These are phyloP conservation scores for Entamoeba dispar DNA, from an alignment of 208 protist genomes.

Conservation along the genomic window DNA sequence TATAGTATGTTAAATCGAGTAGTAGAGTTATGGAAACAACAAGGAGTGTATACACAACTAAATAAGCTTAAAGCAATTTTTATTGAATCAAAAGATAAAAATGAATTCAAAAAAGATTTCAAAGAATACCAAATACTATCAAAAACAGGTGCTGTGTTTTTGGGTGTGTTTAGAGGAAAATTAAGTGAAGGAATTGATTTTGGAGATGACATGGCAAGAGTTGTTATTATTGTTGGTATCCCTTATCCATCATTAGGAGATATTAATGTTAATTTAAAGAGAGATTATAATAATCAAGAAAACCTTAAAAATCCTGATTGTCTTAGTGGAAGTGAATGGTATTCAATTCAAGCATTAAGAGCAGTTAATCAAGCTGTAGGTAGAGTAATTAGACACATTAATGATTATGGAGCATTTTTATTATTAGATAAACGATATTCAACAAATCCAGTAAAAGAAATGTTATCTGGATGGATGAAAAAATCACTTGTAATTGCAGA, in stretches of 20 bases:
- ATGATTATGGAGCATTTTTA: background rate
- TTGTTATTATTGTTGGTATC: slow-evolving; percentile 21
- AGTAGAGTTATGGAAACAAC: too few relatives aligned
- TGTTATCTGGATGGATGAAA: too few relatives aligned
- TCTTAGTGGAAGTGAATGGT: background rate
- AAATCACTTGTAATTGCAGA: too few relatives aligned
- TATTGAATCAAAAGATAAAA: too few relatives aligned
- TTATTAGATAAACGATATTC: background rate
- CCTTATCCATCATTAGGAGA: slow-evolving; percentile 7
- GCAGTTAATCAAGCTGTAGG: background rate
- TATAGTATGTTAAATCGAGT: too few relatives aligned
- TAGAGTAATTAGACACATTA: background rate
- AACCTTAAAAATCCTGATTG: background rate
- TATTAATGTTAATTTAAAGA: background rate
- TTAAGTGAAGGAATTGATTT: slow-evolving; percentile 27
- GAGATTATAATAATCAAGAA: background rate
- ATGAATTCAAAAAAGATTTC: too few relatives aligned
- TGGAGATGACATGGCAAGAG: background rate
- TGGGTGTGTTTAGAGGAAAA: slow-evolving; percentile 12
- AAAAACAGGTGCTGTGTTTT: slow-evolving; percentile 6
- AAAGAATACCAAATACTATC: background rate
- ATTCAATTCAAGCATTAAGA: background rate
- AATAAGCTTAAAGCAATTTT: too few relatives aligned
- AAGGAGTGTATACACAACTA: too few relatives aligned
- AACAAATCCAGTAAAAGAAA: too few relatives aligned